Base-by-base conservation (phyloP, 441 rosid species). In the Biscutella laevigata region DNA sequence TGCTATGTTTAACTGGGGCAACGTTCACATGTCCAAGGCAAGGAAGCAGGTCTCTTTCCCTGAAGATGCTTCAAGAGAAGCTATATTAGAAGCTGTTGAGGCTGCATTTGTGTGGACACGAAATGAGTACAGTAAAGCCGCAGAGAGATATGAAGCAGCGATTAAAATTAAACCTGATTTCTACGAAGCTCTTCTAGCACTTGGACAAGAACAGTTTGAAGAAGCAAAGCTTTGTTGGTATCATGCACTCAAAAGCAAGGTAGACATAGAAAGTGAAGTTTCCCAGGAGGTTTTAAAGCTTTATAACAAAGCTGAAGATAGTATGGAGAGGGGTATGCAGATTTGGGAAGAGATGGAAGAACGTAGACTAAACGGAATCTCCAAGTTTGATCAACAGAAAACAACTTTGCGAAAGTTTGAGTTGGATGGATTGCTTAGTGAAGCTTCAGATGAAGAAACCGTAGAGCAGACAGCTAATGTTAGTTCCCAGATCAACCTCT, bases 1-100 rank as follows among this genome's bases (percentile, higher is more conserved):
- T 49, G 99, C 95, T 52, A 68, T 86, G 77, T 86, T 92, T 68
- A 88, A 88, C 33, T 92, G 95, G 97, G 99, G 97, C 15, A 92
- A 88, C 68, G 84, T 88, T 64, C 95, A 92, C 78, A 71, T 92
- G 83, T 92, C 95, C 10, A 81, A 68, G 67, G 92, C 99, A 41
- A 84, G 97, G 62, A 92, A 86, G 57, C 75, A 76, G 49, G 75
- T 82, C 8, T 76, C 60, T 72, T 58, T 79, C 8, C 67, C 88
- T 0, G 95, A 88, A 58, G 95, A 88, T 60, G 75, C 71, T 49
- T 75, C 85, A 5, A 77, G 49, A 54, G 95, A 86, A 57, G 65
- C 81, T 37, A 28, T 86, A 2, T 60, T 88, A 22, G 77, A 66
- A 40, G 79, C 69, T 42, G 69, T 79, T 30, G 80, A 77, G 55